phyloP scores from a whole-genome alignment of 2,329 filamentous ascomycete species.

The Apiospora kogelbergensis region DNA sequence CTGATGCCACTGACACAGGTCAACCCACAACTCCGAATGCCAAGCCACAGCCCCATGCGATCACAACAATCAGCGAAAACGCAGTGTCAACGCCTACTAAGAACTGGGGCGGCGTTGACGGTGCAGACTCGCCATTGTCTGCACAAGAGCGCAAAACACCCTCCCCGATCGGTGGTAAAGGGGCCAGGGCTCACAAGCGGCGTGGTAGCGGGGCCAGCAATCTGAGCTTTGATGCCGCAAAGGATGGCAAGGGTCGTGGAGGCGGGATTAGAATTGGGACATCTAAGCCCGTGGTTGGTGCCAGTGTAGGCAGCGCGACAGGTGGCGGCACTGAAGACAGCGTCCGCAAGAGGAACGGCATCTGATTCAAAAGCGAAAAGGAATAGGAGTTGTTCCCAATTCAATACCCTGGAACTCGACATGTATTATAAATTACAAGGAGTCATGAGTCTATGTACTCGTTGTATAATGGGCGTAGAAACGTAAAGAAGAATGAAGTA shows the following conservation, averaged over 20 bases:
- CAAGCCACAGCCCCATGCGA: slow-evolving; percentile 15
- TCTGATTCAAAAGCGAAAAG: neutral
- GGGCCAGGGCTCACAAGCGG: slow-evolving; percentile 16
- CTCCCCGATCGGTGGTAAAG: neutral
- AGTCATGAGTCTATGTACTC: neutral
- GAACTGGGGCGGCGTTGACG: slow-evolving; percentile 9
- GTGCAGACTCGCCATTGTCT: slow-evolving; percentile 10
- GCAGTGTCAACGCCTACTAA: slow-evolving; percentile 17
- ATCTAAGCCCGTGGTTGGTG: slow-evolving; percentile 33
- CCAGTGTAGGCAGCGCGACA: neutral
- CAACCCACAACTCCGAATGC: neutral
- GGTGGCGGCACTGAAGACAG: slow-evolving; percentile 10
- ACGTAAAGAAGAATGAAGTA: neutral
- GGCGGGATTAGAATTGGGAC: slow-evolving; percentile 42
- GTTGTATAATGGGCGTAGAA: neutral
- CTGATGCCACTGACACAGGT: slow-evolving; percentile 6
- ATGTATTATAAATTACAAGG: neutral
- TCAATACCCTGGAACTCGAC: neutral
- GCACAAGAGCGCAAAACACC: slow-evolving; percentile 1
- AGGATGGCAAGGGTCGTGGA: slow-evolving; percentile 28
- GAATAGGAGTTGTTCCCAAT: neutral
- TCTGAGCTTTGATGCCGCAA: slow-evolving; percentile 41
- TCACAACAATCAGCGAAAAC: slow-evolving; percentile 21
- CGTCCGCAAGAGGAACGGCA: neutral
- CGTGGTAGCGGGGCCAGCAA: slow-evolving; percentile 33